Evolutionary conservation across 1,284 basidiomycete genomes (phyloP), one percentile per base, ranked within the genome.

Genomic region (Ceratobasidium sp.): DNA sequence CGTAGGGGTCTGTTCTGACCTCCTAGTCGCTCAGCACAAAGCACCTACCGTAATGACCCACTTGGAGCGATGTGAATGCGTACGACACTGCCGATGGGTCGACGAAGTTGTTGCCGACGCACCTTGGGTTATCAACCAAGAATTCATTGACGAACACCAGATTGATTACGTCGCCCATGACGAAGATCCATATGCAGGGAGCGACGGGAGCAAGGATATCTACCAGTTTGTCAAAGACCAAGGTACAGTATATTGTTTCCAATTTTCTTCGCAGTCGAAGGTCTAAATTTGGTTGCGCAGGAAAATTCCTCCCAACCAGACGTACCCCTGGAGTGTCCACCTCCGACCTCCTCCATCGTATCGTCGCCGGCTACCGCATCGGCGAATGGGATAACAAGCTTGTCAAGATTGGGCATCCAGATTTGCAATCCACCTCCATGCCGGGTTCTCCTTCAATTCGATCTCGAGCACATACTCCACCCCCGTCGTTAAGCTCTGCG

Each of bases 111-210:
- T 97, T 21, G 88, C 94, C n/a, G 93, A 96, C 67, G 94, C 92
- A 2, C 97, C 97, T 1, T 98, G 97, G 97, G 85, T 94, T 46
- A 86, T 98, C 73, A 89, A 92, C 76, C 85, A 90, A 74, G 89
- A 85, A 0, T 97, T 97, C 78, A 77, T 98, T 53, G 87, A 93
- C 67, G 90, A 91, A 78, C 89, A 92, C 80, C 80, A 91, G 80
- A 96, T 99, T 75, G 97, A 99, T 80, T 99, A 98, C 78, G 92
- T 99, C 59, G 96, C 97, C 0, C 97, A 98, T 78, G 96, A 98
- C 78, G 94, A 97, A 78, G 88, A 88, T 71, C 92, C 94, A 0
- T 97, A 97, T 77, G 87, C 86, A 6, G 83, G 73, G 3, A 80
- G 88, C 59, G 87, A 85, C 39, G 91, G 89, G 0, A 85, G 89